Evolutionary conservation across 2,329 filamentous ascomycete species (phyloP), one percentile per base, ranked within the genome.

Genomic region (Curvularia lunata): DNA sequence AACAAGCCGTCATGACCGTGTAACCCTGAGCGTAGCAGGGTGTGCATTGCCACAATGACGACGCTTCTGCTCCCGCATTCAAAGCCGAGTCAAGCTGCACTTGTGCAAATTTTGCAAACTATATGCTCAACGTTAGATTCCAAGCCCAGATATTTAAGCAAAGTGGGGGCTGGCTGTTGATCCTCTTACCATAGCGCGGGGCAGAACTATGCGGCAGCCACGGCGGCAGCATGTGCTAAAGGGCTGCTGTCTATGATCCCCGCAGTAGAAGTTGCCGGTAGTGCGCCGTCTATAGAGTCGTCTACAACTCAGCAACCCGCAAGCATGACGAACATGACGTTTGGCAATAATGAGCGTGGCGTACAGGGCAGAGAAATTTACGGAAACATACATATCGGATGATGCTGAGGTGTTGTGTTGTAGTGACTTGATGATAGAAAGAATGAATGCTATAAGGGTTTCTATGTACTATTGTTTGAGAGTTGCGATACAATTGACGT

Each of bases 201-300:
- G 28, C 30, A 56, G 48, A 46, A 51, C 23, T 56, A 56, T 6
- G 54, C 54, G 32, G 54, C 54, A 37, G 53, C 53, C 12, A 56
- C 53, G 7, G 53, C 47, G 23, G 53, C 53, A 50, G 54, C 54
- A 25, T 56, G 45, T 30, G 54, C 54, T 27, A 56, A 56, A 21
- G 41, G 48, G 41, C 48, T 56, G 23, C 32, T 56, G 41, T 5
- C 9, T 8, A 48, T 23, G 41, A 56, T 56, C 21, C 53, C 54
- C 23, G 38, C 40, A 16, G 37, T 16, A 46, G 40, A 42, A 16
- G 27, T 21, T 27, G 4, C 12, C 21, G 30, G 40, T 30, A 51
- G 16, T 47, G 48, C 27, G 47, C 46, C 43, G 10, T 50, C 47
- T 51, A 30, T 30, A 51, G 40, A 56, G 34, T 28, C 4, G 28